Evolutionary conservation across 2,329 filamentous ascomycete genomes (phyloP).

Genomic region (Colletotrichum salicis): DNA sequence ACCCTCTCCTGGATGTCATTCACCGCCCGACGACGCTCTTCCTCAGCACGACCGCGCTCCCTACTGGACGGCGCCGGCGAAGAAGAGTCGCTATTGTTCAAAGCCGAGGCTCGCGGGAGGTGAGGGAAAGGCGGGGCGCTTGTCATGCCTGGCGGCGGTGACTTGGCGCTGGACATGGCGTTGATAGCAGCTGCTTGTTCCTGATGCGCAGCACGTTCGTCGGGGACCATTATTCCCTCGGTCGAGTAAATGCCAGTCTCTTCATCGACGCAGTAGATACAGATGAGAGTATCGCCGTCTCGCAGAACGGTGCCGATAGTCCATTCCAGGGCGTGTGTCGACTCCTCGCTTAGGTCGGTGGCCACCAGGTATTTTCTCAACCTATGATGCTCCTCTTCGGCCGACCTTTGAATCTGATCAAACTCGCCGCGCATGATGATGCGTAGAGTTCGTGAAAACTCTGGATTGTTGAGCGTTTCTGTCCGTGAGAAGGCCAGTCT

Average conservation of each 20-base stretch:
- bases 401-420: conserved; percentile 77
- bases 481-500: conserved; percentile 85
- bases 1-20: conserved; percentile 86
- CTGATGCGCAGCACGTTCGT: conserved; percentile 79
- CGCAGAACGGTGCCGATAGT: conserved; percentile 94
- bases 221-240: conserved; percentile 68
- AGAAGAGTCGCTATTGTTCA: conserved; percentile 47
- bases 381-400: conserved; percentile 80
- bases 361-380: conserved; percentile 95
- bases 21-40: conserved; percentile 84
- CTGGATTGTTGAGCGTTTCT: conserved; percentile 78
- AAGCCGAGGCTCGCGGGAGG: conserved; percentile 46
- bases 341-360: conserved; percentile 93
- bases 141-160: conserved; percentile 38
- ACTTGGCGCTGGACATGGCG: conserved; percentile 62
- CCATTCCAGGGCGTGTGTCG: conserved; percentile 96
- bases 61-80: conserved; percentile 61
- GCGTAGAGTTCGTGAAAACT: conserved; percentile 83
- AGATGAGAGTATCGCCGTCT: conserved; percentile 92
- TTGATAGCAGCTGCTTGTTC: conserved; percentile 80
- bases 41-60: conserved; percentile 71
- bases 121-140: conserved; percentile 45
- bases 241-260: conserved; percentile 71
- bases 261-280: conserved; percentile 93
- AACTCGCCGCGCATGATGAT: conserved; percentile 94